phyloP scores from a whole-genome alignment of 805 yeast genomes.

The Ogataea minuta region DNA sequence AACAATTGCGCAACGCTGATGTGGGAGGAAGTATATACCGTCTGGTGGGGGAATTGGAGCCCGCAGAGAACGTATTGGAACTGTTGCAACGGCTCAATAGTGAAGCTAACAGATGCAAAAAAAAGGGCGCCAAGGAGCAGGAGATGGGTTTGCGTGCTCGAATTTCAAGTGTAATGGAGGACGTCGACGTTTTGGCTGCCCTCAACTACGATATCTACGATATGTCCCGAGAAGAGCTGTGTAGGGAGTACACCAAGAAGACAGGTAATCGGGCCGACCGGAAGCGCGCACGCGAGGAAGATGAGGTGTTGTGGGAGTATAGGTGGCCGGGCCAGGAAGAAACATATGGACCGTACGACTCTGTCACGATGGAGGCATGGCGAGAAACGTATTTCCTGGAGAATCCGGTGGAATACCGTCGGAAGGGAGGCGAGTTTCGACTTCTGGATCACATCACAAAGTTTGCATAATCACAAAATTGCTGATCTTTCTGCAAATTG shows the following conservation, averaged over 20 bases:
- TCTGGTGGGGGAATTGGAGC: conserved; percentile 47
- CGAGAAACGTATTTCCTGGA: conserved; percentile 44
- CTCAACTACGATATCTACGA: conserved; percentile 52
- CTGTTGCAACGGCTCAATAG: conserved; percentile 44
- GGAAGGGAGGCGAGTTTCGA: conserved; percentile 17
- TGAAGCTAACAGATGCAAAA: conserved; percentile 18
- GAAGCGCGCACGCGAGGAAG: conserved; percentile 24
- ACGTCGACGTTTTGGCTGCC: conserved; percentile 43
- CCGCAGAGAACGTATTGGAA: conserved; percentile 61
- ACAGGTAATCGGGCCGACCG: conserved; percentile 37
- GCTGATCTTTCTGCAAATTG: too few species aligned
- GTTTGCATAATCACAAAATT: not conserved
- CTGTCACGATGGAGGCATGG: conserved; percentile 59
- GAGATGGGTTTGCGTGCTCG: conserved; percentile 23
- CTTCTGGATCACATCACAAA: conserved; percentile 8
- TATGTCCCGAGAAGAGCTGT: conserved; percentile 52
- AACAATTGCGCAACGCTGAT: conserved; percentile 11
- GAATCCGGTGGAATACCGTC: conserved; percentile 42
- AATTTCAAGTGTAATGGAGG: conserved; percentile 45
- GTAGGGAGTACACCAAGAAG: conserved; percentile 41
- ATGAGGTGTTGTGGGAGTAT: conserved; percentile 26
- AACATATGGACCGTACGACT: conserved; percentile 49
- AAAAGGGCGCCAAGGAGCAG: conserved; percentile 14
- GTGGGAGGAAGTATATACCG: conserved; percentile 26
- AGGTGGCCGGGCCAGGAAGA: conserved; percentile 28